Conservation (phyloP, 306 rosid species). For the Cucurbita maxima region DNA sequence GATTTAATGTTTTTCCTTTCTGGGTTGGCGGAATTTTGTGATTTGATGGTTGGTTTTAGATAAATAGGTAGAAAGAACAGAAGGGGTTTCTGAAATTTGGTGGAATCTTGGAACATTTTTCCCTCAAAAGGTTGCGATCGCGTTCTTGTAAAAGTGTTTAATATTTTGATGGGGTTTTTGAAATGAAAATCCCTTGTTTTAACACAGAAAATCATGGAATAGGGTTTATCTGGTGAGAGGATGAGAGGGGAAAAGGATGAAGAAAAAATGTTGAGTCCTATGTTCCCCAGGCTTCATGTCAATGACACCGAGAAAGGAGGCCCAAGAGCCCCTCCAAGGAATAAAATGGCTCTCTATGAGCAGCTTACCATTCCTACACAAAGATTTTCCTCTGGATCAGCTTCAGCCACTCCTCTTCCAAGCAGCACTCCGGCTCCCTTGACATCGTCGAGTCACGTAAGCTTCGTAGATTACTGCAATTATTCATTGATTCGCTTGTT, state of each 20-base stretch:
- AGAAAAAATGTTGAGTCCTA: constrained; percentile 33
- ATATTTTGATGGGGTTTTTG: not conserved
- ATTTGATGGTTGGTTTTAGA: not conserved
- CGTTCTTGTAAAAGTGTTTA: not conserved
- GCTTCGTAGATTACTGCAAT: constrained; percentile 8
- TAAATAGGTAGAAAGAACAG: too few species aligned
- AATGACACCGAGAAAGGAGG: constrained; percentile 62
- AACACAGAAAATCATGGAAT: not conserved
- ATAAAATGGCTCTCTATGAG: constrained; percentile 73
- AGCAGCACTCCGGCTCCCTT: constrained; percentile 21
- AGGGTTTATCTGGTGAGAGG: constrained; percentile 12
- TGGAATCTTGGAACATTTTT: not conserved
- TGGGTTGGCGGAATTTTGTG: not conserved
- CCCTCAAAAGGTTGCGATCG: not conserved
- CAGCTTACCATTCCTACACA: constrained; percentile 44
- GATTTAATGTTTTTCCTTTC: not conserved
- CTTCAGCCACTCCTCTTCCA: constrained; percentile 29
- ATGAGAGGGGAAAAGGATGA: constrained; percentile 31
- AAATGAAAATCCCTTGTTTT: not conserved
- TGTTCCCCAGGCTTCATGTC: constrained; percentile 66
- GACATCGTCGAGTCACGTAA: constrained; percentile 33
- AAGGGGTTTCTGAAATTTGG: too few species aligned
- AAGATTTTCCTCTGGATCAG: constrained; percentile 25
- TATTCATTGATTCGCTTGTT: not conserved
- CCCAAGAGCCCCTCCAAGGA: constrained; percentile 67